Evolutionary conservation across 1,284 basidiomycete genomes (phyloP).

Genomic region (Uromyces viciae-fabae): DNA sequence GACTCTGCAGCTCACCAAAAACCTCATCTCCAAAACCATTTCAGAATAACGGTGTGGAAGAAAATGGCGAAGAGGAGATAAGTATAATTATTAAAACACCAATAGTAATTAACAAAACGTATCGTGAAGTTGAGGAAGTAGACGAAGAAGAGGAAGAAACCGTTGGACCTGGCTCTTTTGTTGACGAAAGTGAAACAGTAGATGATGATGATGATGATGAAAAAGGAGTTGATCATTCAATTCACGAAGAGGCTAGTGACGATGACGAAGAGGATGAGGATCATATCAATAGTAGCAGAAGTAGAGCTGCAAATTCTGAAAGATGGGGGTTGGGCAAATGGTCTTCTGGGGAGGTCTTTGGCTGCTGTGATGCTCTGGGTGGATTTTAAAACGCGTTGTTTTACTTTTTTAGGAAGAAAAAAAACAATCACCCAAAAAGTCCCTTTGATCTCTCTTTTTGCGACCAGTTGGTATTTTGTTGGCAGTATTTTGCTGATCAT

Average conservation of each 20-base stretch:
- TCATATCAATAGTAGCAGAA: not conserved
- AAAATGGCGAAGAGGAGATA: not conserved
- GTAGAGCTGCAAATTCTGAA: not conserved
- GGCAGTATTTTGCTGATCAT: no score
- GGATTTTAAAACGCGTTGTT: slow-evolving; percentile 43
- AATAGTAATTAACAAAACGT: not conserved
- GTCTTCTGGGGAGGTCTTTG: slow-evolving; percentile 35
- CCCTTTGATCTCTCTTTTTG: no score
- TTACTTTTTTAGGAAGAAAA: no score
- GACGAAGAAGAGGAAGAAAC: slow-evolving; percentile 40
- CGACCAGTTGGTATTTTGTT: no score
- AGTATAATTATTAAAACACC: slow-evolving; percentile 9
- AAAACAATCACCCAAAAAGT: no score
- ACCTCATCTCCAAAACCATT: not conserved
- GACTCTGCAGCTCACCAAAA: not conserved
- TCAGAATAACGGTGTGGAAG: not conserved
- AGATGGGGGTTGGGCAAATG: slow-evolving; percentile 34
- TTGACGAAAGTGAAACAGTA: not conserved
- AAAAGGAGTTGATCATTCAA: not conserved
- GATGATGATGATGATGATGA: not conserved
- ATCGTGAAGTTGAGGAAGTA: slow-evolving; percentile 26
- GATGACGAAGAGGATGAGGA: slow-evolving; percentile 4
- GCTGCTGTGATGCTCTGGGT: slow-evolving; percentile 31
- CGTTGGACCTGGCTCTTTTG: not conserved
- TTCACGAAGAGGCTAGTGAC: not conserved